phyloP scores from a whole-genome alignment of 2,329 filamentous ascomycete genomes.

The Bimuria novae-zelandiae region DNA sequence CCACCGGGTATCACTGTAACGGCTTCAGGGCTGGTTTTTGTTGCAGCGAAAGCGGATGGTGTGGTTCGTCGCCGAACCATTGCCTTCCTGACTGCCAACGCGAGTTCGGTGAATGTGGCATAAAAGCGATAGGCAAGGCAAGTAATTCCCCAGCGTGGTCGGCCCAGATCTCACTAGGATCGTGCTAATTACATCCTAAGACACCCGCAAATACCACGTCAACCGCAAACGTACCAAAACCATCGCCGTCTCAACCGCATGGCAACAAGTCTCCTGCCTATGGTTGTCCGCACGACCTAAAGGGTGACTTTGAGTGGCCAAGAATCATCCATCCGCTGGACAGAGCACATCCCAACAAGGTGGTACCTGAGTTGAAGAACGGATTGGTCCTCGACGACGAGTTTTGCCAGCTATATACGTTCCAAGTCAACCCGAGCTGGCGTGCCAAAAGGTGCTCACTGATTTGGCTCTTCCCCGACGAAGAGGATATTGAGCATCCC shows the following conservation, averaged over 20 bases:
- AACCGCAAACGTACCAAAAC: neutral
- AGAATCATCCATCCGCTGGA: constrained; percentile 66
- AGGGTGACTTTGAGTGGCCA: constrained; percentile 50
- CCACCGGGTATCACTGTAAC: constrained; percentile 17
- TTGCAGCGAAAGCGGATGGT: constrained; percentile 48
- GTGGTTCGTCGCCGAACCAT: constrained; percentile 27
- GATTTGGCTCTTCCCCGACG: constrained; percentile 65
- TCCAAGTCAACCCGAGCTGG: constrained; percentile 61
- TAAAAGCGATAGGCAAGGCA: no score
- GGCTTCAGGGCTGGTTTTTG: constrained; percentile 43
- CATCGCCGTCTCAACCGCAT: neutral
- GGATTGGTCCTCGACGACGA: constrained; percentile 24
- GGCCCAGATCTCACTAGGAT: no score
- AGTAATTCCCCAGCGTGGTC: no score
- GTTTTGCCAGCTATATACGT: constrained; percentile 68
- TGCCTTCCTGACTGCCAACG: constrained; percentile 28
- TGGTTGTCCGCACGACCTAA: constrained; percentile 19
- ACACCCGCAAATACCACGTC: neutral
- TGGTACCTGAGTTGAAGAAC: no score
- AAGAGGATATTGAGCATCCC: constrained; percentile 60
- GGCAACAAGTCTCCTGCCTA: neutral
- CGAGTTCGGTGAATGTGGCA: neutral
- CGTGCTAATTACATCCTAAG: no score
- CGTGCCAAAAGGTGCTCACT: constrained; percentile 64
- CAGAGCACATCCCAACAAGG: constrained; percentile 56